Evolutionary conservation across 495 filamentous ascomycete species (phyloP).

Genomic region (Podospora pseudocomata): DNA sequence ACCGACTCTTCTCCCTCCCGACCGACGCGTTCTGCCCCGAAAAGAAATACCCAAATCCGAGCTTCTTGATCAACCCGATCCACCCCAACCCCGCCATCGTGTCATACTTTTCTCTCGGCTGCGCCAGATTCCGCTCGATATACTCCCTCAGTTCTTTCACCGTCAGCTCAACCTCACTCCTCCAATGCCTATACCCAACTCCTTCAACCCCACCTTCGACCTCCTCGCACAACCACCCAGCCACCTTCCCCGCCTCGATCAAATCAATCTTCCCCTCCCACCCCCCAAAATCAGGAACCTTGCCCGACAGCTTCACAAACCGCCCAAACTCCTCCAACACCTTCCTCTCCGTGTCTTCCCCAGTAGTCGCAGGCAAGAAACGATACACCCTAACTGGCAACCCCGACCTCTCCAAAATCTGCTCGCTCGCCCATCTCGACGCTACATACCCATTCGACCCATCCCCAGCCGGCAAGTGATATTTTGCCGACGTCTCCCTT

Average conservation of each 20-base stretch:
- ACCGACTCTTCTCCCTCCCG: neutral
- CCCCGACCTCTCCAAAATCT: slow-evolving; percentile 36
- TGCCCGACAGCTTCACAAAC: neutral
- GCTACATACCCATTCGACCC: slow-evolving; percentile 44
- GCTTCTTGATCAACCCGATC: neutral
- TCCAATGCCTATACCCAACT: neutral
- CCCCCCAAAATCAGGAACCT: neutral
- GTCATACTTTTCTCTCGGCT: neutral
- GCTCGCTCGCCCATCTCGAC: slow-evolving; percentile 55
- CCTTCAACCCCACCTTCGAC: neutral
- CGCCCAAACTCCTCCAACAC: neutral
- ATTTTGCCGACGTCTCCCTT: slow-evolving; percentile 25
- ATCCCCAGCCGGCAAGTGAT: neutral
- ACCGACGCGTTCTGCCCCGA: neutral
- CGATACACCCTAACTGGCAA: neutral
- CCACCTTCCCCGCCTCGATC: neutral
- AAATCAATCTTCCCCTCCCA: neutral
- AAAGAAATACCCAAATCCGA: neutral
- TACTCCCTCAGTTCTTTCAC: neutral
- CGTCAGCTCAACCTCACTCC: neutral
- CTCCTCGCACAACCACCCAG: neutral
- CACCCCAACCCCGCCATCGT: neutral
- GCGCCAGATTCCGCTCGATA: neutral
- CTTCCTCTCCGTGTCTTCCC: neutral
- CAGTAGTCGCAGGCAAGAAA: neutral